Conservation (phyloP, 2,329 filamentous ascomycete genomes). For the Epichloe coenophiala region DNA sequence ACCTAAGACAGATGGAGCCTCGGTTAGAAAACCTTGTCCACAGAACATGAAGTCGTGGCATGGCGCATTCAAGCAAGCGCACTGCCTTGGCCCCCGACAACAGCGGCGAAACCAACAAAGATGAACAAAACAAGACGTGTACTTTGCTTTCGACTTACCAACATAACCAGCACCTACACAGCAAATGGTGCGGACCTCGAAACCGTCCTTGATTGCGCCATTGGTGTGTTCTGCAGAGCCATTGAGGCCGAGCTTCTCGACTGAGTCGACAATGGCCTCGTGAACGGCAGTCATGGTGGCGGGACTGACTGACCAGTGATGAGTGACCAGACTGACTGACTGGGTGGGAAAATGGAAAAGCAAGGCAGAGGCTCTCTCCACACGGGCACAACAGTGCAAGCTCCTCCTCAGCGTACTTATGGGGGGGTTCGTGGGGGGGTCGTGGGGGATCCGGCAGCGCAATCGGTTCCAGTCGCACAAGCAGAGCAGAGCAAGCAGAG, state of each 20-base stretch:
- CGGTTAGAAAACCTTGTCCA: background rate
- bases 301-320: background rate
- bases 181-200: conserved; percentile 46
- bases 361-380: too few relatives aligned
- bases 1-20: conserved; percentile 27
- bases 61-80: too few relatives aligned
- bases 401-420: too few relatives aligned
- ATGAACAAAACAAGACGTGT: too few relatives aligned
- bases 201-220: conserved; percentile 14
- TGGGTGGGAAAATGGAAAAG: background rate
- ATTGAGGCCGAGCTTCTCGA: conserved; percentile 20
- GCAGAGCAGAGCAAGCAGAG: too few relatives aligned
- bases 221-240: conserved; percentile 18
- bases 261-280: conserved; percentile 15
- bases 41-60: too few relatives aligned
- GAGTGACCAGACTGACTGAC: background rate
- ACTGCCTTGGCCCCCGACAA: too few relatives aligned
- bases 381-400: too few relatives aligned
- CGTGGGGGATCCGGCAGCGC: too few relatives aligned
- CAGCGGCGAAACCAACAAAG: too few relatives aligned
- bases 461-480: too few relatives aligned
- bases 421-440: too few relatives aligned
- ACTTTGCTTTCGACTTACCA: conserved; percentile 34
- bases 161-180: conserved; percentile 67
- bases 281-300: conserved; percentile 12